These are phyloP conservation scores for Cryptococcus sp. DNA, from an alignment of 1,284 basidiomycete species.

Conservation along the genomic window DNA sequence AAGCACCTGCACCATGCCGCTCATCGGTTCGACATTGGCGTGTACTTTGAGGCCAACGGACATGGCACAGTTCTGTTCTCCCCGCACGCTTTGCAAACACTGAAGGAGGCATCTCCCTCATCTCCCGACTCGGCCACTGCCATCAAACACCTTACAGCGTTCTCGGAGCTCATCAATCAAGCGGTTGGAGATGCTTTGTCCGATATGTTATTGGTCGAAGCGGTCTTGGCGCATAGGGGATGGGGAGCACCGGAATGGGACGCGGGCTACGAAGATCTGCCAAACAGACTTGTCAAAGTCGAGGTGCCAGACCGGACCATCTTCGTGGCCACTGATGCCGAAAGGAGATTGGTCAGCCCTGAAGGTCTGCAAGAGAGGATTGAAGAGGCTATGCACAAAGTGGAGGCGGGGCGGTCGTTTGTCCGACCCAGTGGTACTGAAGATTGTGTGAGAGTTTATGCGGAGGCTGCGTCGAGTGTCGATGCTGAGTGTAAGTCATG, in stretches of 20 bases:
- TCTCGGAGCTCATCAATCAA: constrained; percentile 91
- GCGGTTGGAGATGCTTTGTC: constrained; percentile 97
- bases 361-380: constrained; percentile 80
- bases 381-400: constrained; percentile 77
- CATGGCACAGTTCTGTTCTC: constrained; percentile 98
- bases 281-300: constrained; percentile 96
- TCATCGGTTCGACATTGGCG: constrained; percentile 88
- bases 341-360: constrained; percentile 81
- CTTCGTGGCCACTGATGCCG: constrained; percentile 93
- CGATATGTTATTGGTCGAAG: constrained; percentile 94
- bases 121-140: constrained; percentile 79
- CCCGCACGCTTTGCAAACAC: constrained; percentile 63
- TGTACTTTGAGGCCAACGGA: constrained; percentile 99
- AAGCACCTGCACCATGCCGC: constrained; percentile 99
- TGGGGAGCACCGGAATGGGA: constrained; percentile 91
- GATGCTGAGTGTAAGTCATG: constrained; percentile 75
- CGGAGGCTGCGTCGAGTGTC: constrained; percentile 75
- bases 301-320: constrained; percentile 78
- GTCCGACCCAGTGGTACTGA: constrained; percentile 97
- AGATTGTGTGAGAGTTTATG: constrained; percentile 97
- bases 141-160: constrained; percentile 71
- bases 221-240: constrained; percentile 82
- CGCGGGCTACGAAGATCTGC: constrained; percentile 87
- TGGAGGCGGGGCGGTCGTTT: constrained; percentile 84
- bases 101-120: constrained; percentile 68